Base-by-base conservation (phyloP, 1,284 basidiomycete species). In the Polyporus tsugae region DNA sequence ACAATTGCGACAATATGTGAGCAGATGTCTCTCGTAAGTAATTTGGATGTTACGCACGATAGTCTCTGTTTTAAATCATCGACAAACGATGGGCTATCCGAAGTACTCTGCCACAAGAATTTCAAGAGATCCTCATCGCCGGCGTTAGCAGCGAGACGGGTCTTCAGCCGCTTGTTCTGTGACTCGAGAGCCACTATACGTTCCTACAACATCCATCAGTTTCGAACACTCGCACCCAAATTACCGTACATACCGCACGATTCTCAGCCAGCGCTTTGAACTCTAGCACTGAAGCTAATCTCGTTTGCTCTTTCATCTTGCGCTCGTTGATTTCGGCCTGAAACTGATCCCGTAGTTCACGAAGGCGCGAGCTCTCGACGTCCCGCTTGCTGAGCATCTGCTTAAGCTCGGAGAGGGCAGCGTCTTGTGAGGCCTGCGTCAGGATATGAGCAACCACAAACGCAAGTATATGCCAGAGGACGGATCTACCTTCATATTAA, bases 301-400 rank as follows among this genome's bases (percentile, higher is more conserved):
- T 93, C 64, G 89, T 83, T 55, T 80, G 79, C 49, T 95, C 93
- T 71, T 86, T 88, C 35, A 89, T 86, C 77, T 88, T 91, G 65
- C 91, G 86, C 76, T 96, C 94, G 44, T 85, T 81, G 44, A 96
- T 76, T 75, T 97, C 95, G 2, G 91, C 88, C 15, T 82, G 81
- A 58, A 87, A 82, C 70, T 95, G 93, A 75, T 98, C 95, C 46
- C 96, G 89, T 72, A 92, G 87, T 60, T 93, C 92, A 35, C 96
- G 89, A 41, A 98, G 83, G 58, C 96, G 89, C 19, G 86, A 82
- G 67, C 91, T 86, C 72, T 98, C 95, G 0, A 83, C 80, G 75
- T 97, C 94, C 63, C 91, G 89, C 76, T 91, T 92, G 10, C 82
- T 77, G 39, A 93, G 74, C 73, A 87, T 80, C 0, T 74, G 74